Percentiles rank a stretch among this genome's conserved stretches.
Evolutionary conservation across 768 basidiomycete species (phyloP).

Genomic region (Astraeus odoratus): DNA sequence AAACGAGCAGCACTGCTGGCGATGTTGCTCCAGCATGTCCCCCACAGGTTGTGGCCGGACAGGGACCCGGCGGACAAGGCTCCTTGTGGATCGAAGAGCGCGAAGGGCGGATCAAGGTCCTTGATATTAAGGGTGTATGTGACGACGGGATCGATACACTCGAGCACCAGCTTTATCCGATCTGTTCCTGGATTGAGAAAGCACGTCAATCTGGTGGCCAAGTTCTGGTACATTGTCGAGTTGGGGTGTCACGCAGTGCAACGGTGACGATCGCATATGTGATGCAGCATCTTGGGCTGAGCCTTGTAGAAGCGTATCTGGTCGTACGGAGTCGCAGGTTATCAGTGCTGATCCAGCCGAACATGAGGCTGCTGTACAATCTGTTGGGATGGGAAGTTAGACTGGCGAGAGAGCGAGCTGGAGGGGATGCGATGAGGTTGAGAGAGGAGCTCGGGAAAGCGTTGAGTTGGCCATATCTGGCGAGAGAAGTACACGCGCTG

Average conservation of each 20-base stretch:
- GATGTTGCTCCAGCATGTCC: not conserved
- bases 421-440: slow-evolving; percentile 41
- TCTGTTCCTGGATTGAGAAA: slow-evolving; percentile 90
- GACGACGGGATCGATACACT: slow-evolving; percentile 97
- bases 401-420: slow-evolving; percentile 71
- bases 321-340: slow-evolving; percentile 86
- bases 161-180: slow-evolving; percentile 78
- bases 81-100: slow-evolving; percentile 85
- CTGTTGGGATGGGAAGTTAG: slow-evolving; percentile 92
- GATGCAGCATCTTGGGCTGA: slow-evolving; percentile 84
- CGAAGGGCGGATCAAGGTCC: slow-evolving; percentile 83
- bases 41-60: slow-evolving; percentile 35
- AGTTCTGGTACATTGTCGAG: slow-evolving; percentile 94
- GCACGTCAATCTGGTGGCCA: slow-evolving; percentile 80
- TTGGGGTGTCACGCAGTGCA: slow-evolving; percentile 94
- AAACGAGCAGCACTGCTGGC: slow-evolving; percentile 25
- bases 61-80: slow-evolving; percentile 49
- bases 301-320: slow-evolving; percentile 90
- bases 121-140: slow-evolving; percentile 87
- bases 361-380: slow-evolving; percentile 93
- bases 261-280: slow-evolving; percentile 97
- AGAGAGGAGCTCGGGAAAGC: slow-evolving; percentile 58
- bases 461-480: slow-evolving; percentile 79
- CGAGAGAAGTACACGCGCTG: slow-evolving; percentile 76
- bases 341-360: slow-evolving; percentile 90